phyloP scores from a whole-genome alignment of 2,329 filamentous ascomycete species.

The Paecilomyces variotii region DNA sequence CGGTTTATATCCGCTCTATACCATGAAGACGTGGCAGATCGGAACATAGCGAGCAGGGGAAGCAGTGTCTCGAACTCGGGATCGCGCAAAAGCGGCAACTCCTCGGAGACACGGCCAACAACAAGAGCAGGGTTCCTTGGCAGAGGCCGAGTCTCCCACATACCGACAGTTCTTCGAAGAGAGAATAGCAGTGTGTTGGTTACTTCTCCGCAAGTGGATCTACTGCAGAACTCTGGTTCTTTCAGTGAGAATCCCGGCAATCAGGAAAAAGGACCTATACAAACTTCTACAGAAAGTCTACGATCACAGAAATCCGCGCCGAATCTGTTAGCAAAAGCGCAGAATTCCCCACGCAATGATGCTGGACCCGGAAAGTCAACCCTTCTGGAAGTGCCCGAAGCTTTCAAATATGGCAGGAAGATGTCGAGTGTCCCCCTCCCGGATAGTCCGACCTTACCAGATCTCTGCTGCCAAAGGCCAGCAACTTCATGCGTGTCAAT shows the following conservation, averaged over 20 bases:
- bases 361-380: constrained; percentile 8
- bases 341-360: constrained; percentile 6
- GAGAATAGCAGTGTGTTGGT: background rate
- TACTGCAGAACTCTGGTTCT: constrained; percentile 8
- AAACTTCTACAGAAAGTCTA: constrained; percentile 7
- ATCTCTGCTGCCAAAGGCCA: background rate
- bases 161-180: background rate
- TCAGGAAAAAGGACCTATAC: background rate
- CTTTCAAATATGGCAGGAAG: constrained; percentile 21
- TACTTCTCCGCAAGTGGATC: constrained; percentile 14
- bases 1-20: constrained; percentile 28
- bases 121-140: background rate
- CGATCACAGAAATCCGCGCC: constrained; percentile 25
- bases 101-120: background rate
- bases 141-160: background rate
- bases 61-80: constrained; percentile 3
- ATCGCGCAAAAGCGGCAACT: constrained; percentile 1
- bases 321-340: constrained; percentile 16
- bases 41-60: constrained; percentile 26
- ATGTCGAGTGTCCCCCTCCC: constrained; percentile 16
- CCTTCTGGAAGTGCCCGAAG: constrained; percentile 23
- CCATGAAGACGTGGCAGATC: constrained; percentile 36
- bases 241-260: background rate
- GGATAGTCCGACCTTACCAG: background rate
- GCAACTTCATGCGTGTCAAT: background rate